phyloP scores from a whole-genome alignment of 2,329 filamentous ascomycete genomes.

The Nigrospora oryzae region DNA sequence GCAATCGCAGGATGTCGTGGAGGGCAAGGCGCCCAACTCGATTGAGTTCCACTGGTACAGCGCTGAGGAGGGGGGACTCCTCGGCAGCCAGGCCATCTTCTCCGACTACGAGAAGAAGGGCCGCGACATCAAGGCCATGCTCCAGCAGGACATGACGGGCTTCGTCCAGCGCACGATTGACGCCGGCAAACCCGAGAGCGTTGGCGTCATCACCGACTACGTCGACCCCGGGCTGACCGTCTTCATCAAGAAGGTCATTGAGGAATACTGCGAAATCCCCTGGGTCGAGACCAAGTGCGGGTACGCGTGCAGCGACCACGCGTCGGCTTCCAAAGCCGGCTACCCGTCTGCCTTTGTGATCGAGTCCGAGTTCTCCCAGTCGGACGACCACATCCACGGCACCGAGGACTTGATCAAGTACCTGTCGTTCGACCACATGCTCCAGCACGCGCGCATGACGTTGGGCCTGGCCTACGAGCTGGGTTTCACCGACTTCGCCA shows the following conservation, averaged over 20 bases:
- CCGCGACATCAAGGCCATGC: slow-evolving; percentile 84
- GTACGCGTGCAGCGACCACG: slow-evolving; percentile 74
- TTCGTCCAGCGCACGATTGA: slow-evolving; percentile 77
- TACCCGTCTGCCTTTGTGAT: slow-evolving; percentile 72
- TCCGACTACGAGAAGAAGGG: slow-evolving; percentile 63
- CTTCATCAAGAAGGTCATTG: slow-evolving; percentile 87
- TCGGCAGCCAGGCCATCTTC: slow-evolving; percentile 77
- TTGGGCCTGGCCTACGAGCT: slow-evolving; percentile 79
- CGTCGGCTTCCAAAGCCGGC: slow-evolving; percentile 63
- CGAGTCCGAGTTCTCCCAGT: slow-evolving; percentile 60
- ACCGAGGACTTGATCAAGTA: slow-evolving; percentile 64
- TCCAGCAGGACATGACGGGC: slow-evolving; percentile 97
- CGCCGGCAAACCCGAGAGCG: slow-evolving; percentile 72
- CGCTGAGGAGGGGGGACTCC: slow-evolving; percentile 67
- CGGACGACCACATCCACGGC: slow-evolving; percentile 61
- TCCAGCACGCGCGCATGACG: slow-evolving; percentile 81
- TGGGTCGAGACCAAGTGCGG: slow-evolving; percentile 84
- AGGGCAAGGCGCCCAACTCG: slow-evolving; percentile 71
- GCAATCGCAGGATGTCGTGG: slow-evolving; percentile 58
- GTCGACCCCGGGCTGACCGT: slow-evolving; percentile 75
- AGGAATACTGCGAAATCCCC: slow-evolving; percentile 80
- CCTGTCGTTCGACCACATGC: slow-evolving; percentile 81
- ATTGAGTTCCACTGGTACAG: slow-evolving; percentile 91
- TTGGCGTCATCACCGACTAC: slow-evolving; percentile 89
- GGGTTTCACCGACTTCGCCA: slow-evolving; percentile 63